phyloP scores from a whole-genome alignment of 73 alveolate genomes.

The Uronychia binucleata region DNA sequence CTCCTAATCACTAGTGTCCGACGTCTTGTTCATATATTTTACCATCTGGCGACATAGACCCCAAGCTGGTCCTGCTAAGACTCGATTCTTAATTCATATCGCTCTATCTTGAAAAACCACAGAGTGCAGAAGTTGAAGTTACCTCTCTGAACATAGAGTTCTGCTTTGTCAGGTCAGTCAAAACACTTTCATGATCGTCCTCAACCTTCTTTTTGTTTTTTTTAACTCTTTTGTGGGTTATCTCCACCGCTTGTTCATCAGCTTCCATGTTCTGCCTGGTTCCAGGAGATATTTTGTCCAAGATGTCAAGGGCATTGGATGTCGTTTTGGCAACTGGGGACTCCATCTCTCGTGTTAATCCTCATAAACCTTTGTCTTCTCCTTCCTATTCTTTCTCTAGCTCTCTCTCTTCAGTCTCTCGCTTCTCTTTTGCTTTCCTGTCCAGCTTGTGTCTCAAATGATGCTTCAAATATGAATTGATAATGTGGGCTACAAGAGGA shows the following conservation, averaged over 20 bases:
- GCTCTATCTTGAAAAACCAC: too few species aligned
- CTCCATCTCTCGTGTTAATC: not conserved
- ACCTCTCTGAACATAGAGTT: too few species aligned
- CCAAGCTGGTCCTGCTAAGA: too few species aligned
- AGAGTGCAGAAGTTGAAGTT: too few species aligned
- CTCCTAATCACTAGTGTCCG: too few species aligned
- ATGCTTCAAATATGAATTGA: not conserved
- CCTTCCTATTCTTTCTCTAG: not conserved
- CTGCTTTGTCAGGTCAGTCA: too few species aligned
- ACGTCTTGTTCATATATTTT: too few species aligned
- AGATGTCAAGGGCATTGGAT: not conserved
- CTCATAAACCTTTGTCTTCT: not conserved
- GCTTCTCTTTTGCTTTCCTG: not conserved
- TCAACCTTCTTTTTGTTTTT: too few species aligned
- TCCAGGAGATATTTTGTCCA: not conserved
- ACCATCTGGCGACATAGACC: too few species aligned
- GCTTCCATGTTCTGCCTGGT: not conserved
- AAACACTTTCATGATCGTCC: too few species aligned
- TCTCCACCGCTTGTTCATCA: not conserved
- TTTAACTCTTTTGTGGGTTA: too few species aligned
- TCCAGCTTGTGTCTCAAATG: not conserved
- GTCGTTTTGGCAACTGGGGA: not conserved
- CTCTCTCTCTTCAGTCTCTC: not conserved
- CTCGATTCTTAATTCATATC: too few species aligned
- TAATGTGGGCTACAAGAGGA: constrained; percentile 33